phyloP scores from a whole-genome alignment of 1,284 basidiomycete species.

The Fistulinella staudtii region DNA sequence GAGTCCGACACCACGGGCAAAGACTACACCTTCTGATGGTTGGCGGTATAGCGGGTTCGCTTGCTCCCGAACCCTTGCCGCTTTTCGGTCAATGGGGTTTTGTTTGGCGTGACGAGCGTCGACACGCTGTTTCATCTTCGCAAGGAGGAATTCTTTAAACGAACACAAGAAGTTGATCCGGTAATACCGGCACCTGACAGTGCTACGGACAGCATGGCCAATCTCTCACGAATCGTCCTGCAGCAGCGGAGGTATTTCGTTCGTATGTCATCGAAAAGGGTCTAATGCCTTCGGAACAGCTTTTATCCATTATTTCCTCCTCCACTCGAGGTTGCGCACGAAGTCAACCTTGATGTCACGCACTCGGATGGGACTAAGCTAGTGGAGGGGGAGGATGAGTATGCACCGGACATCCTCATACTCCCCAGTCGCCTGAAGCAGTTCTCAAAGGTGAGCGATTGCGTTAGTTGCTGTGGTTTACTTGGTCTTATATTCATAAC shows the following conservation, averaged over 20 bases:
- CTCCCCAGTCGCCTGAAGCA: constrained; percentile 83
- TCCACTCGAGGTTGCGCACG: constrained; percentile 66
- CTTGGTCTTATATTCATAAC: neutral
- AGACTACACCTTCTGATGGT: neutral
- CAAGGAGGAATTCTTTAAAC: constrained; percentile 78
- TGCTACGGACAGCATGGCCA: constrained; percentile 71
- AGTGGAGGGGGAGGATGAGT: constrained; percentile 40
- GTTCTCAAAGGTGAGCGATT: constrained; percentile 68
- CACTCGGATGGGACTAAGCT: constrained; percentile 58
- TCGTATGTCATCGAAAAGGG: neutral
- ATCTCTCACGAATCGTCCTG: constrained; percentile 75
- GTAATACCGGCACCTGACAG: constrained; percentile 41
- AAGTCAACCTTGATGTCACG: constrained; percentile 85
- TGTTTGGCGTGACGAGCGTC: constrained; percentile 75
- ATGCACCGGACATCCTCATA: constrained; percentile 79
- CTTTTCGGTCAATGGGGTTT: constrained; percentile 82
- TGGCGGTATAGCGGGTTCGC: constrained; percentile 56
- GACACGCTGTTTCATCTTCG: constrained; percentile 89
- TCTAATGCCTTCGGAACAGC: constrained; percentile 37
- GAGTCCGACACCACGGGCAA: constrained; percentile 18
- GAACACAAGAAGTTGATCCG: constrained; percentile 60
- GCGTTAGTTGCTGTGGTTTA: neutral
- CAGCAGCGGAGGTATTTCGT: constrained; percentile 74
- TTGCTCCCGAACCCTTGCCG: constrained; percentile 84
- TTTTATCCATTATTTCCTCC: constrained; percentile 96